Conservation (phyloP, 1,139 yeast genomes). For the Magnusiomyces fungicola region DNA sequence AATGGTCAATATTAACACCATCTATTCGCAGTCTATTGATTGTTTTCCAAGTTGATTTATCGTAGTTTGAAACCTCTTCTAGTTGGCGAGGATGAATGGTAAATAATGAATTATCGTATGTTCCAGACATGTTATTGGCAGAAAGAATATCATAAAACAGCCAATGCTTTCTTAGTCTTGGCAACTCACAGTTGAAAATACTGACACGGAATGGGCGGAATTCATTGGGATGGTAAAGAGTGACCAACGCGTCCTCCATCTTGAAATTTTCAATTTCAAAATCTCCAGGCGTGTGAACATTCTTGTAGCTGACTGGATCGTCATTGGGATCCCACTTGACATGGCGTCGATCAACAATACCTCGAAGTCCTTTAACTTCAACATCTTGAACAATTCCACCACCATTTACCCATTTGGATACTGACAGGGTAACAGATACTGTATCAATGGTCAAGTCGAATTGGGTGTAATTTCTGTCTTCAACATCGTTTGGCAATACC, state of each 20-base stretch:
- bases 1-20: slow-evolving; percentile 75
- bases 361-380: slow-evolving; percentile 78
- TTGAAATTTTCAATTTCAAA: slow-evolving; percentile 80
- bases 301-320: slow-evolving; percentile 74
- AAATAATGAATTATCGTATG: slow-evolving; percentile 87
- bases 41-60: slow-evolving; percentile 44
- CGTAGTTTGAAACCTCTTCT: slow-evolving; percentile 14
- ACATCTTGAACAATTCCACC: slow-evolving; percentile 78
- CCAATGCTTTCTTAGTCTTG: slow-evolving; percentile 85
- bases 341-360: slow-evolving; percentile 84
- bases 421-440: slow-evolving; percentile 70
- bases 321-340: slow-evolving; percentile 78
- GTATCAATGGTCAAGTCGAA: slow-evolving; percentile 87
- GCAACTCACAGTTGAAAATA: slow-evolving; percentile 74
- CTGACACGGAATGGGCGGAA: slow-evolving; percentile 83
- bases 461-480: slow-evolving; percentile 93
- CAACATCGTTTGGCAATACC: too few relatives aligned
- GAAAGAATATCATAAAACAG: slow-evolving; percentile 76
- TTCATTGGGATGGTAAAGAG: slow-evolving; percentile 70
- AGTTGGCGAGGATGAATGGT: slow-evolving; percentile 75
- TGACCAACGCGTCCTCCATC: slow-evolving; percentile 78
- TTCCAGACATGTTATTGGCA: slow-evolving; percentile 81
- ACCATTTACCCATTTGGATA: slow-evolving; percentile 85
- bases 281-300: slow-evolving; percentile 74
- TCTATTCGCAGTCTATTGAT: slow-evolving; percentile 80